Evolutionary conservation across 305 asterid species (phyloP).

Genomic region (Solanum hybrid): DNA sequence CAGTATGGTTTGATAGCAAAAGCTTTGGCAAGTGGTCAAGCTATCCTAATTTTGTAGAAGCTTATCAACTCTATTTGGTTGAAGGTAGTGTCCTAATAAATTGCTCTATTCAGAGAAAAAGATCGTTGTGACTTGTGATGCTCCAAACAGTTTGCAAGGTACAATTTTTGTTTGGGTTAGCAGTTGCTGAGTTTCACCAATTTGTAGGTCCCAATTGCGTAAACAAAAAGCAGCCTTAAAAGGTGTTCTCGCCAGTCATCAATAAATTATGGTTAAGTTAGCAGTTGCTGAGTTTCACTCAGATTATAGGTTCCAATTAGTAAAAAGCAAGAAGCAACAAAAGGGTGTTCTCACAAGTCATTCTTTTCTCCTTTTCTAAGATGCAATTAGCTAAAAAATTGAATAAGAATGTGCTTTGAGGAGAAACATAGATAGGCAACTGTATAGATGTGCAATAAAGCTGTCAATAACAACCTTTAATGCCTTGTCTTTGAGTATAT

Average conservation of each 20-base stretch:
- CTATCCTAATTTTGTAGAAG: not conserved
- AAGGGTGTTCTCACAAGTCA: not conserved
- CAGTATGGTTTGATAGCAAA: not conserved
- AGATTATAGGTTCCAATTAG: not conserved
- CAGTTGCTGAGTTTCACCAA: not conserved
- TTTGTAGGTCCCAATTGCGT: not conserved
- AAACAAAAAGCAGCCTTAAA: not conserved
- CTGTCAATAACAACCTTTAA: constrained; percentile 47
- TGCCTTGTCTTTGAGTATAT: constrained; percentile 73
- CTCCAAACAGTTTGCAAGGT: not conserved
- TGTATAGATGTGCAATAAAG: not conserved
- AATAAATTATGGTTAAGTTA: not conserved
- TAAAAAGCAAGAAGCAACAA: not conserved
- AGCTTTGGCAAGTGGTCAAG: not conserved
- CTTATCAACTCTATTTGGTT: not conserved
- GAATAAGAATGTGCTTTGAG: not conserved
- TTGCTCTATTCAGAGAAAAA: not conserved
- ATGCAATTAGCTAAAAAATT: not conserved
- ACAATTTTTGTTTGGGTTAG: not conserved
- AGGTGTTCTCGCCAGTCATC: not conserved
- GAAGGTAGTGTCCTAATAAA: not conserved
- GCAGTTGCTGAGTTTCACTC: not conserved
- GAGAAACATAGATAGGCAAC: constrained; percentile 2
- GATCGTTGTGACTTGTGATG: not conserved
- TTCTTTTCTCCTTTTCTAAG: not conserved